Percentiles rank a stretch among this genome's conserved stretches.
phyloP scores from a whole-genome alignment of 495 filamentous ascomycete genomes.

The Physcia stellaris region DNA sequence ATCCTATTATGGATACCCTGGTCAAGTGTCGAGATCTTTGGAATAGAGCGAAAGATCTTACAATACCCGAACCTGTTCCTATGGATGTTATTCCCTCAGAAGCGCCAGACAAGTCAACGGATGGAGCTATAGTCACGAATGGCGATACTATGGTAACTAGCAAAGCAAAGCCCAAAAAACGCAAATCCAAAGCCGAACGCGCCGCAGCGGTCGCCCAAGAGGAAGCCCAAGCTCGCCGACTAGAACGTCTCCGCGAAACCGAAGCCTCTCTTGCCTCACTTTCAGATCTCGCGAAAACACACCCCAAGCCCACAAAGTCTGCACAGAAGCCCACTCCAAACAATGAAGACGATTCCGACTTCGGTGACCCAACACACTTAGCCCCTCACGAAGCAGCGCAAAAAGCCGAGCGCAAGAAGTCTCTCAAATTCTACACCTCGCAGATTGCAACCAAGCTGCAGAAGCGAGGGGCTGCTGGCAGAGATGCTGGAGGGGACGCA shows the following conservation, averaged over 20 bases:
- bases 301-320: conserved; percentile 20
- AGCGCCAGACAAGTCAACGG: not conserved
- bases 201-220: conserved; percentile 31
- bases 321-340: conserved; percentile 18
- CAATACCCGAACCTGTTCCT: conserved; percentile 13
- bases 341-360: conserved; percentile 37
- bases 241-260: conserved; percentile 38
- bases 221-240: conserved; percentile 39
- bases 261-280: conserved; percentile 63
- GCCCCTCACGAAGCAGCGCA: conserved; percentile 56
- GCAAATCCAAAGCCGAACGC: conserved; percentile 37
- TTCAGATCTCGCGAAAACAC: conserved; percentile 23
- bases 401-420: conserved; percentile 76
- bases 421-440: conserved; percentile 88
- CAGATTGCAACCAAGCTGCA: conserved; percentile 87
- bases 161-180: conserved; percentile 20
- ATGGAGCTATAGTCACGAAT: not conserved
- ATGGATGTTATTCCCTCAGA: not conserved
- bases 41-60: conserved; percentile 52
- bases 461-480: conserved; percentile 67
- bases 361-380: conserved; percentile 51
- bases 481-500: conserved; percentile 76
- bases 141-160: not conserved
- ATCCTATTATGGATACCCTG: conserved; percentile 76
- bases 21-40: conserved; percentile 70